These are phyloP conservation scores for Trypethelium eluteriae DNA, from an alignment of 495 filamentous ascomycete species.

Conservation along the genomic window DNA sequence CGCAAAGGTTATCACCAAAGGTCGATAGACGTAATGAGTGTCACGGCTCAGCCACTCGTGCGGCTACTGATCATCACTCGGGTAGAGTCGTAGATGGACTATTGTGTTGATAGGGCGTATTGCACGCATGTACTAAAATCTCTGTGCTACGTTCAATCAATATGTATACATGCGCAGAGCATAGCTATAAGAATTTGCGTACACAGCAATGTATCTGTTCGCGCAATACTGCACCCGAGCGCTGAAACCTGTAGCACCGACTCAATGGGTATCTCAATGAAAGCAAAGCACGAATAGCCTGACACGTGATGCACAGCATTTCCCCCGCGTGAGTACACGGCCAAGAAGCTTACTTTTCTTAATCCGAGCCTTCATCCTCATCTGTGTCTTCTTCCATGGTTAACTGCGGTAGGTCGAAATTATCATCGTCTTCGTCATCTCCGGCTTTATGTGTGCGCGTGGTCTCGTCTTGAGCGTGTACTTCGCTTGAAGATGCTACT, in stretches of 20 bases:
- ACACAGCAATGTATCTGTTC: too few species aligned
- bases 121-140: too few species aligned
- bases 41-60: too few species aligned
- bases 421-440: conserved; percentile 12
- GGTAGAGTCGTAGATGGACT: too few species aligned
- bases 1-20: too few species aligned
- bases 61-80: too few species aligned
- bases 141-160: too few species aligned
- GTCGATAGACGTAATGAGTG: too few species aligned
- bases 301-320: neutral
- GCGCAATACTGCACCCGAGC: too few species aligned
- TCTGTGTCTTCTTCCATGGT: conserved; percentile 26
- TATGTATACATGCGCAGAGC: too few species aligned
- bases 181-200: too few species aligned
- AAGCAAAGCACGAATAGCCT: neutral
- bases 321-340: neutral
- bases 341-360: neutral
- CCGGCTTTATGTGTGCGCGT: neutral
- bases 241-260: neutral
- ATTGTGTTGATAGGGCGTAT: too few species aligned
- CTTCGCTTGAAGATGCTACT: neutral
- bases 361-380: conserved; percentile 20
- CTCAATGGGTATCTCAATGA: neutral
- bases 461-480: neutral
- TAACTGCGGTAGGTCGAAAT: conserved; percentile 29